Evolutionary conservation across 495 filamentous ascomycete genomes (phyloP).

Genomic region (Aspergillus bridgeri): DNA sequence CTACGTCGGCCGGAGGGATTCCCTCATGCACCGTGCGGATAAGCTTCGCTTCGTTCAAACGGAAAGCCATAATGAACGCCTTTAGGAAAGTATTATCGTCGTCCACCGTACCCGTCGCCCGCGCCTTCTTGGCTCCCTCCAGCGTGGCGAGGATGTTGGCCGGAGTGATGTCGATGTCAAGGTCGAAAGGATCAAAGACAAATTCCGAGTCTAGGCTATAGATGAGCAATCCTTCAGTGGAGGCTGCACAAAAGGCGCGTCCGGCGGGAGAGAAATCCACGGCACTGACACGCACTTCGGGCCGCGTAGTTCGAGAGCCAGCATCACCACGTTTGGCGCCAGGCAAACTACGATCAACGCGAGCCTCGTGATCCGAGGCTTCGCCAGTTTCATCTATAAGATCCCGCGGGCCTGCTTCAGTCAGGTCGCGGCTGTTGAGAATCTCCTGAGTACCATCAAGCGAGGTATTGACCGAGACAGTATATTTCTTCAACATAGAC

Average conservation of each 20-base stretch:
- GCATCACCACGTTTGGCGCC: slow-evolving; percentile 84
- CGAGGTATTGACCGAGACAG: slow-evolving; percentile 88
- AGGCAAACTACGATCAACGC: slow-evolving; percentile 79
- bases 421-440: slow-evolving; percentile 85
- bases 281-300: slow-evolving; percentile 81
- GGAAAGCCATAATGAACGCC: slow-evolving; percentile 94
- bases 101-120: slow-evolving; percentile 26
- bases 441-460: slow-evolving; percentile 95
- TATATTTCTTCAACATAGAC: slow-evolving; percentile 89
- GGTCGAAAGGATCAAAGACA: slow-evolving; percentile 89
- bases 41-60: slow-evolving; percentile 75
- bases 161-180: slow-evolving; percentile 88
- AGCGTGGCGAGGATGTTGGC: slow-evolving; percentile 72
- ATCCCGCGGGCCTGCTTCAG: slow-evolving; percentile 80
- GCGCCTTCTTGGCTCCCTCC: slow-evolving; percentile 39
- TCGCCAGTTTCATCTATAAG: slow-evolving; percentile 85
- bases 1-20: slow-evolving; percentile 71
- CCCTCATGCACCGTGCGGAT: slow-evolving; percentile 81
- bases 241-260: slow-evolving; percentile 88
- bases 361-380: slow-evolving; percentile 81
- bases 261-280: slow-evolving; percentile 87
- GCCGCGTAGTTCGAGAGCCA: slow-evolving; percentile 65
- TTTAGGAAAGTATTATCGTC: slow-evolving; percentile 77
- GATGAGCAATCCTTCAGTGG: slow-evolving; percentile 88
- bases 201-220: slow-evolving; percentile 81